These are phyloP conservation scores for Anthoceros angustus DNA, from an alignment of 225 moss, liverwort and hornwort genomes.

Conservation along the genomic window DNA sequence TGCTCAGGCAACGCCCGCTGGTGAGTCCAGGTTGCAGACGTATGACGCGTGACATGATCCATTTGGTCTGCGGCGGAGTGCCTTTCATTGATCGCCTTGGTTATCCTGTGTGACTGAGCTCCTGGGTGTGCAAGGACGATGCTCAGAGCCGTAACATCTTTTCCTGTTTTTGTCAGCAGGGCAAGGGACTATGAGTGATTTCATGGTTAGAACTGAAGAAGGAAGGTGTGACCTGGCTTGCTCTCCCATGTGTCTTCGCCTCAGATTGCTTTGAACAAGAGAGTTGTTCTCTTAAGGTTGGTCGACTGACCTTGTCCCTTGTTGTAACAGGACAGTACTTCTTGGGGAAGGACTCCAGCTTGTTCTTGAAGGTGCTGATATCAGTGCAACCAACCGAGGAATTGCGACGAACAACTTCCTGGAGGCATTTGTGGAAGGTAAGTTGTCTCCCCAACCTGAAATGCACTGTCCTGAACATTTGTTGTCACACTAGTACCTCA, in stretches of 20 bases:
- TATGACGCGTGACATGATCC: neutral
- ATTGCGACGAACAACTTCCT: conserved; percentile 48
- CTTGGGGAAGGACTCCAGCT: conserved; percentile 44
- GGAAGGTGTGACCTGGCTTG: conserved; percentile 41
- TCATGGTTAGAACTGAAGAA: conserved; percentile 71
- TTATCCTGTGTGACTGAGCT: neutral
- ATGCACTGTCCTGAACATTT: neutral
- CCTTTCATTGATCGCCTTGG: no score
- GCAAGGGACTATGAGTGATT: conserved; percentile 29
- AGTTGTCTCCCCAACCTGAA: neutral
- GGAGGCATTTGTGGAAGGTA: conserved; percentile 92
- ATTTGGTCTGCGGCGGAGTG: no score
- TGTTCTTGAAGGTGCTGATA: conserved; percentile 77
- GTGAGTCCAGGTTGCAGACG: neutral
- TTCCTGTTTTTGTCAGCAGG: conserved; percentile 30
- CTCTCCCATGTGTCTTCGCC: neutral
- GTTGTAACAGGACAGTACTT: conserved; percentile 40
- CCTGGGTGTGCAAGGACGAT: conserved; percentile 3
- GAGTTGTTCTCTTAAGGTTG: neutral
- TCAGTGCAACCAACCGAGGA: conserved; percentile 46
- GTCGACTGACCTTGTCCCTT: conserved; percentile 11
- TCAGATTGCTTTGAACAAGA: neutral
- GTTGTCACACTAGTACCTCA: neutral
- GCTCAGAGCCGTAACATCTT: conserved; percentile 30
- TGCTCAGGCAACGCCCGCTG: neutral